phyloP scores from a whole-genome alignment of 805 yeast genomes.

The Pichia deserticola region DNA sequence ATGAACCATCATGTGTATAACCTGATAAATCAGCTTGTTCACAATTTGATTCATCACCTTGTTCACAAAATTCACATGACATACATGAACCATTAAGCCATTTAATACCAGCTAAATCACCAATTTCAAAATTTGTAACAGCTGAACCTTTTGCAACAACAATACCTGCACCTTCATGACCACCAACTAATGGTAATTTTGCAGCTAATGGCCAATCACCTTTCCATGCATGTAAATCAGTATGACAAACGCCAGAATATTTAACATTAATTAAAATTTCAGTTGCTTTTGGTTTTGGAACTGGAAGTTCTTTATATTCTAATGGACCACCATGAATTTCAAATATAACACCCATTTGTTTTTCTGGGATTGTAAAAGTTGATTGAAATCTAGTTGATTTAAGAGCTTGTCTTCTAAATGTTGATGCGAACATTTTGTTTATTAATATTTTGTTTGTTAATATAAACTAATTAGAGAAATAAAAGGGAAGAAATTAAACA shows the following conservation, averaged over 20 bases:
- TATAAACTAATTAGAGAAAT: background rate
- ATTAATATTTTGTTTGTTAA: no score
- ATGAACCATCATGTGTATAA: conserved; percentile 62
- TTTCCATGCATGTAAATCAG: conserved; percentile 69
- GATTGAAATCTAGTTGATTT: conserved; percentile 21
- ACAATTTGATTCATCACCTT: conserved; percentile 58
- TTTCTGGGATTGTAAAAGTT: conserved; percentile 41
- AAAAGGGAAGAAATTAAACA: background rate
- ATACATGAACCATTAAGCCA: conserved; percentile 65
- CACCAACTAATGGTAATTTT: conserved; percentile 59
- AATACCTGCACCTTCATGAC: conserved; percentile 70
- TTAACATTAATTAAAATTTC: conserved; percentile 60
- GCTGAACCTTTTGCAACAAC: conserved; percentile 57
- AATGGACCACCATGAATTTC: conserved; percentile 59
- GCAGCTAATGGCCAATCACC: conserved; percentile 62
- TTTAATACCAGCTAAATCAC: conserved; percentile 61
- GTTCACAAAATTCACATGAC: conserved; percentile 57
- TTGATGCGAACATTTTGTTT: conserved; percentile 16
- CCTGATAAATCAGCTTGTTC: conserved; percentile 64
- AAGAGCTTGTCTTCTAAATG: conserved; percentile 13
- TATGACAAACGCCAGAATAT: conserved; percentile 71
- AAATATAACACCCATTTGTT: conserved; percentile 67
- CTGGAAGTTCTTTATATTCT: conserved; percentile 65
- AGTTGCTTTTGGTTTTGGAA: conserved; percentile 56
- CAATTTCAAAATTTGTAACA: conserved; percentile 53